phyloP scores from a whole-genome alignment of 2,329 filamentous ascomycete species.

The Sphaceloma murrayae region DNA sequence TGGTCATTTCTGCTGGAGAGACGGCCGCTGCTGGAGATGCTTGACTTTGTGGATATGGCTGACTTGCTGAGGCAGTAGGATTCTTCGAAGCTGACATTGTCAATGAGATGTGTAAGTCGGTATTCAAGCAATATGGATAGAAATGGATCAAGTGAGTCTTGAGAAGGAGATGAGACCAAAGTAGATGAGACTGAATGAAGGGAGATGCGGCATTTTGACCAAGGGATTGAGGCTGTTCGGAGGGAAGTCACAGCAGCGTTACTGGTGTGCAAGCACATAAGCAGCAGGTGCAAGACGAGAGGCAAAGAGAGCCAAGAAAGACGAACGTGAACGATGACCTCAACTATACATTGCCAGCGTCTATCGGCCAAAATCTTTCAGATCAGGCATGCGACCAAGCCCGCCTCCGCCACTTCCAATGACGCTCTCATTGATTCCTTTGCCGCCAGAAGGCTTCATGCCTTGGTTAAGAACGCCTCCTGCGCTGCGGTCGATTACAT shows the following conservation, averaged over 20 bases:
- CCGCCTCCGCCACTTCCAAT: slow-evolving; percentile 32
- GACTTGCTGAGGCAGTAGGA: background rate
- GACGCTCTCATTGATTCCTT: slow-evolving; percentile 25
- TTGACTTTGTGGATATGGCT: background rate
- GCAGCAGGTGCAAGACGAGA: too few species aligned
- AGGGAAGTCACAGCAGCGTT: too few species aligned
- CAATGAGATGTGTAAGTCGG: background rate
- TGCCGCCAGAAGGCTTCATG: background rate
- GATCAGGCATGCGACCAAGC: slow-evolving; percentile 43
- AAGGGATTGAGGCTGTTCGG: background rate
- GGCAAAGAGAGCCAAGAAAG: too few species aligned
- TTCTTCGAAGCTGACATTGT: slow-evolving; percentile 4
- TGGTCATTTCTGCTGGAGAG: too few species aligned
- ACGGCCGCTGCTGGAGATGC: too few species aligned
- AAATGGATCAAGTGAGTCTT: background rate
- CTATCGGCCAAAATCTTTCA: slow-evolving; percentile 40
- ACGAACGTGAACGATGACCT: too few species aligned
- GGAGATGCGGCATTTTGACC: too few species aligned
- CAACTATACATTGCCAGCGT: too few species aligned
- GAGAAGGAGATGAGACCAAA: background rate
- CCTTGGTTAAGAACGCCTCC: slow-evolving; percentile 37
- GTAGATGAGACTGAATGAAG: too few species aligned
- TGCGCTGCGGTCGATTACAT: slow-evolving; percentile 65
- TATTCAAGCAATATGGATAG: background rate
- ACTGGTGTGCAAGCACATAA: too few species aligned